Percentiles rank a stretch among this genome's conserved stretches.
Conservation (phyloP, 495 filamentous ascomycete genomes). For the Evansstolkia leycettana region DNA sequence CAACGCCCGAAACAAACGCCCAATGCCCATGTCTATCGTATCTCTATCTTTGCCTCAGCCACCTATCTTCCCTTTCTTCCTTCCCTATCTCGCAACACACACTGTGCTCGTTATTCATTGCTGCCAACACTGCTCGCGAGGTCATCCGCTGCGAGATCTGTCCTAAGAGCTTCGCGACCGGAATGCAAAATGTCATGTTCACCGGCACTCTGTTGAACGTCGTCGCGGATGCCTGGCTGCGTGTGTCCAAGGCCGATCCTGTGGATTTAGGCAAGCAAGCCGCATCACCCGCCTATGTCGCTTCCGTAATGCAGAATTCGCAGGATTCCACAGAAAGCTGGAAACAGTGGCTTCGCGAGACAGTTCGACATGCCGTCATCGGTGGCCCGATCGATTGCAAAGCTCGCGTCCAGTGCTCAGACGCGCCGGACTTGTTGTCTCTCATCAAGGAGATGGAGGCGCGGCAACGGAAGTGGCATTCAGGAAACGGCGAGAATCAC, state of each 20-base stretch:
- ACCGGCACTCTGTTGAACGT: slow-evolving; percentile 52
- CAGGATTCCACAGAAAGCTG: slow-evolving; percentile 18
- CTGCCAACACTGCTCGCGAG: slow-evolving; percentile 40
- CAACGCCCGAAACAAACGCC: not conserved
- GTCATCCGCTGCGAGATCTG: slow-evolving; percentile 49
- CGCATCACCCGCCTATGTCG: slow-evolving; percentile 19
- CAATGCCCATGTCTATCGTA: slow-evolving; percentile 34
- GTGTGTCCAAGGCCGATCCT: slow-evolving; percentile 23
- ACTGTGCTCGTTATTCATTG: slow-evolving; percentile 44
- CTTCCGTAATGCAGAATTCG: slow-evolving; percentile 14
- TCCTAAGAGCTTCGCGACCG: slow-evolving; percentile 32
- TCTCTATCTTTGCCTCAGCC: slow-evolving; percentile 33
- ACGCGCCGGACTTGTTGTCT: slow-evolving; percentile 20
- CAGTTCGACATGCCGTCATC: slow-evolving; percentile 26
- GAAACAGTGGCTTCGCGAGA: slow-evolving; percentile 27
- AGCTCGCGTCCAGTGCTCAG: slow-evolving; percentile 10
- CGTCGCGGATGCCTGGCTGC: slow-evolving; percentile 44
- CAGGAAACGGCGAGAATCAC: slow-evolving; percentile 10
- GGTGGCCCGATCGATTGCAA: slow-evolving; percentile 16
- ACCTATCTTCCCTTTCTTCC: slow-evolving; percentile 28
- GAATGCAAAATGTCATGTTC: slow-evolving; percentile 54
- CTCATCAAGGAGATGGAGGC: slow-evolving; percentile 29
- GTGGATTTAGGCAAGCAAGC: slow-evolving; percentile 24
- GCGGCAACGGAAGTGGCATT: slow-evolving; percentile 31
- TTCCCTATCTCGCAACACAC: slow-evolving; percentile 34